Base-by-base conservation (phyloP, 768 basidiomycete genomes). In the Tephrocybe sp. region DNA sequence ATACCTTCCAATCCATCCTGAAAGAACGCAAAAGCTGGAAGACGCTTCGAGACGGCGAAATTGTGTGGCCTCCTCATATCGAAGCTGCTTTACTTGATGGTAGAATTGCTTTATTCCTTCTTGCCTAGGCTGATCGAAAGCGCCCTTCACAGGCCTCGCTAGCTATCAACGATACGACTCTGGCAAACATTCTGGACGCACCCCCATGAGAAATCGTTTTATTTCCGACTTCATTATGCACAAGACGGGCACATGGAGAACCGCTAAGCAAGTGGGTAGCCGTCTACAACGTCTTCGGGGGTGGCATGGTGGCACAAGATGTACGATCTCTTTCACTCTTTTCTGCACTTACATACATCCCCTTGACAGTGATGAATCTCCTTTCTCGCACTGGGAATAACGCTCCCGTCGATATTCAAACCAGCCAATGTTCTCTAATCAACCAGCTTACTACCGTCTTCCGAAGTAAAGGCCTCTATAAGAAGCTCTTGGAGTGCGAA, bases 21-120 rank as follows among this genome's bases (percentile, higher is more conserved):
- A 79, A 74, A 50, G 77, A 77, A 30, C 78, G 86, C 57, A 86
- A 86, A 67, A 83, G 77, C 60, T 88, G 85, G 84, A 86, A 87
- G 63, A 85, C 83, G 0, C 68, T 83, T 21, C 78, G 79, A 62
- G 86, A 84, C 40, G 78, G 80, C 26, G 86, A 88, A 63, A 77
- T 83, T 7, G 85, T 89, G 20, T 89, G 87, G 87, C 86, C 87
- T 43, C 85, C 83, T 8, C 77, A 84, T 58, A 79, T 89, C 43
- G 87, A 89, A 69, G 85, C 81, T 18, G 83, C 84, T 40, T 73
- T 89, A 56, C 75, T 89, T 38, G 83, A 87, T 76, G 87, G 87
- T 84, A 54, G 34, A 69, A 42, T n/a, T n/a, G n/a, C n/a, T 30
- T 30, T 11, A 30, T 30, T 30, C 11, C 28, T 30, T 11, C 28